These are phyloP conservation scores for Fusarium sp. DNA, from an alignment of 2,329 filamentous ascomycete genomes.

Conservation along the genomic window DNA sequence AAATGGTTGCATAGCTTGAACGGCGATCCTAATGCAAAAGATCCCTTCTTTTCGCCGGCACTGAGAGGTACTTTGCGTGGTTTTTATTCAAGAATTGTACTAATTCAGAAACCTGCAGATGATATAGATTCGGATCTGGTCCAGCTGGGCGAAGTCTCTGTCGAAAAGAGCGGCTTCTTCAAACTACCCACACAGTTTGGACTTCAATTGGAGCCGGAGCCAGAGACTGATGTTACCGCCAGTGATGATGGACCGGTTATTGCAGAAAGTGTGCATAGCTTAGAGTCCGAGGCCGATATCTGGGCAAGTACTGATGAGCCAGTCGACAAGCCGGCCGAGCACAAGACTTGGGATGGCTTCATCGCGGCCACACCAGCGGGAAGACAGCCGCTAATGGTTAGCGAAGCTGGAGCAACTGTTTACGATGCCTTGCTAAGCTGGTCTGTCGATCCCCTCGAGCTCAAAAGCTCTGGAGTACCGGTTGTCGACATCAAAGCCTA, in stretches of 20 bases:
- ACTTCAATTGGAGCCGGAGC: conserved; percentile 11
- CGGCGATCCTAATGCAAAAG: conserved; percentile 24
- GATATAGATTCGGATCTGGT: conserved; percentile 28
- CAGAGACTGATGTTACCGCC: conserved; percentile 14
- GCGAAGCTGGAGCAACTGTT: conserved; percentile 72
- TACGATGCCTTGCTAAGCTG: conserved; percentile 72
- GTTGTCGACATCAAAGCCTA: conserved; percentile 63
- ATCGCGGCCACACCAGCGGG: conserved; percentile 51
- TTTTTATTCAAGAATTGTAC: not conserved
- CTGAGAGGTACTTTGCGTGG: conserved; percentile 47
- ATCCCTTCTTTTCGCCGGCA: conserved; percentile 59
- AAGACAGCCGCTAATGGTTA: conserved; percentile 67
- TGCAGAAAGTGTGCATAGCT: conserved; percentile 11
- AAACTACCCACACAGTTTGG: conserved; percentile 38
- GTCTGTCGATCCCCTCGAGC: conserved; percentile 54
- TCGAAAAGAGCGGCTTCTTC: conserved; percentile 50
- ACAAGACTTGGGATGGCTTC: conserved; percentile 79
- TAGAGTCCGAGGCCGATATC: conserved; percentile 45
- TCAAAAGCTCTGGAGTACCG: conserved; percentile 54
- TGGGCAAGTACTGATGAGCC: conserved; percentile 60
- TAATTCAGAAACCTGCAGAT: conserved; percentile 17
- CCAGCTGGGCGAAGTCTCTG: conserved; percentile 34
- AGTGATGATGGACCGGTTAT: conserved; percentile 10
- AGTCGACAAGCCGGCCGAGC: conserved; percentile 52
- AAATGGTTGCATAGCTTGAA: conserved; percentile 56